Evolutionary conservation across 345 rosid species (phyloP).

Genomic region (Eucalyptus globulus): DNA sequence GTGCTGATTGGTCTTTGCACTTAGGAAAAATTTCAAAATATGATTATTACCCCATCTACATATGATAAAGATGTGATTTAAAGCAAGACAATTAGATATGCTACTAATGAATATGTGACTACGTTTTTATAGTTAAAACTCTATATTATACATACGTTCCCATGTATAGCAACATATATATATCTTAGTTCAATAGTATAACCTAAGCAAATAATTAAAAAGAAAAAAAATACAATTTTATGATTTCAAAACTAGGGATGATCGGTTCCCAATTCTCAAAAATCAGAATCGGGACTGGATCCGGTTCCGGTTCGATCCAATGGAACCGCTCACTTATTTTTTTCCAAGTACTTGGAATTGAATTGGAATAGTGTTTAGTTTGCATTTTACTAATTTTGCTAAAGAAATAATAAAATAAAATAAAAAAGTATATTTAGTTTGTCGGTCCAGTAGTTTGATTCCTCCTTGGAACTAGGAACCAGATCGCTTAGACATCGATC

Average conservation of each 20-base stretch:
- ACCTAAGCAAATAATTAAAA: neutral
- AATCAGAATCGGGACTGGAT: fast-evolving
- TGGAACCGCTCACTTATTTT: too few relatives aligned
- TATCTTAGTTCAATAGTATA: too few relatives aligned
- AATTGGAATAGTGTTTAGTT: fast-evolving
- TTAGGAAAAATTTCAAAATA: neutral
- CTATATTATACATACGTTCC: neutral
- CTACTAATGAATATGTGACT: neutral
- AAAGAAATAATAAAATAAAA: too few relatives aligned
- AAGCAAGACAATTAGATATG: neutral
- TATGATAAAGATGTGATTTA: neutral
- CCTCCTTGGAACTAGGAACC: fast-evolving
- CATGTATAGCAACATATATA: neutral
- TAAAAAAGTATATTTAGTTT: too few relatives aligned
- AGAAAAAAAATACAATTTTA: neutral
- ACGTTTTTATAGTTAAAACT: neutral
- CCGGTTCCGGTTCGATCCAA: fast-evolving
- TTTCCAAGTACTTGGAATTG: fast-evolving
- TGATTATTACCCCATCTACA: neutral
- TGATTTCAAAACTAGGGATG: neutral
- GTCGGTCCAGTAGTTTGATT: fast-evolving
- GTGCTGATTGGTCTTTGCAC: neutral
- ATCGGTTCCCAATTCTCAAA: fast-evolving
- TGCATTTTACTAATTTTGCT: too few relatives aligned
- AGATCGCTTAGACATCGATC: fast-evolving